These are phyloP conservation scores for Stylosanthes scabra DNA, from an alignment of 331 rosid species.

Conservation along the genomic window DNA sequence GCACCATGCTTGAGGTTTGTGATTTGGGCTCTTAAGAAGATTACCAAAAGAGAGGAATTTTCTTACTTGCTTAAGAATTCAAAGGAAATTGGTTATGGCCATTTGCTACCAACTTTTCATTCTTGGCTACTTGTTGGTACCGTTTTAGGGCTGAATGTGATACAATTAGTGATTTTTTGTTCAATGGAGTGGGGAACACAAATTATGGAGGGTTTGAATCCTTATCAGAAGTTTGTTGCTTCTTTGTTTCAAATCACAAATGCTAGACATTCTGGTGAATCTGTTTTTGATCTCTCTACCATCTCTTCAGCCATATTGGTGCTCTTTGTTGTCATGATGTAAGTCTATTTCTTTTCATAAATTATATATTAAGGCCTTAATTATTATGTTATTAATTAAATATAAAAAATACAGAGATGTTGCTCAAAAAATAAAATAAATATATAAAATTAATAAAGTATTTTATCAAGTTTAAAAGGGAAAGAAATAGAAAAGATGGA, in stretches of 20 bases:
- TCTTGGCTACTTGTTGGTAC: conserved; percentile 50
- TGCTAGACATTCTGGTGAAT: conserved; percentile 74
- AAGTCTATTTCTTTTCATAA: conserved; percentile 32
- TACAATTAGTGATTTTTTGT: conserved; percentile 60
- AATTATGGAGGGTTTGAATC: conserved; percentile 57
- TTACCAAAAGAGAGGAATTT: conserved; percentile 50
- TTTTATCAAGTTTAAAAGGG: no score
- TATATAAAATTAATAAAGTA: no score
- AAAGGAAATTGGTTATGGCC: conserved; percentile 49
- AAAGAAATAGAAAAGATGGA: no score
- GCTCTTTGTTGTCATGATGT: conserved; percentile 74
- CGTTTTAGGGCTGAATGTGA: conserved; percentile 44
- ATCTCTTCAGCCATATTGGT: conserved; percentile 73
- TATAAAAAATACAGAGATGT: no score
- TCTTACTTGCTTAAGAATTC: conserved; percentile 45
- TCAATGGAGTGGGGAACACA: conserved; percentile 69
- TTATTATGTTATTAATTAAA: no score
- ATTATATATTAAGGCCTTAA: no score
- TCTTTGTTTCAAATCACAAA: conserved; percentile 57
- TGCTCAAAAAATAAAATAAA: no score
- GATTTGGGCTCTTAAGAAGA: conserved; percentile 51
- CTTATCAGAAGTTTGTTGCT: conserved; percentile 56
- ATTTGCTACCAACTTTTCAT: conserved; percentile 54
- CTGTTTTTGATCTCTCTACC: conserved; percentile 62
- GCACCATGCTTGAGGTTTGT: conserved; percentile 55